Conservation (phyloP, 495 filamentous ascomycete species). For the Penicillium cinerascens region DNA sequence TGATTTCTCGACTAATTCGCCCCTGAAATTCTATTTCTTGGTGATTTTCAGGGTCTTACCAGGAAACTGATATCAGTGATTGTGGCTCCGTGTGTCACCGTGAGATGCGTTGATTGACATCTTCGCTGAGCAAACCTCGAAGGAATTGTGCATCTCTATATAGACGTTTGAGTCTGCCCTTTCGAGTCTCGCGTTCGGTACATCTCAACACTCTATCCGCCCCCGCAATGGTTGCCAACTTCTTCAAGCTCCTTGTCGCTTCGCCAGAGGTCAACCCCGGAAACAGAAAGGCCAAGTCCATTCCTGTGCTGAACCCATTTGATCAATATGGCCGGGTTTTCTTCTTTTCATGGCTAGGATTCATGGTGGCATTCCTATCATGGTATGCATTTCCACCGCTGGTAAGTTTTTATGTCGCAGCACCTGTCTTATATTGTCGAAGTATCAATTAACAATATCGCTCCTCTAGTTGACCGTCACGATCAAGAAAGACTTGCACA, state of each 20-base stretch:
- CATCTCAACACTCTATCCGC: neutral
- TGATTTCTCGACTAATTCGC: conserved; percentile 9
- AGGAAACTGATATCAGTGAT: conserved; percentile 2
- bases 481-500: conserved; percentile 71
- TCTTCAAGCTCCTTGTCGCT: conserved; percentile 25
- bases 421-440: neutral
- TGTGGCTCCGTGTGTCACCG: conserved; percentile 14
- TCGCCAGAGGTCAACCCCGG: conserved; percentile 62
- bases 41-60: neutral
- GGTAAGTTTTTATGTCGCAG: conserved; percentile 44
- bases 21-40: neutral
- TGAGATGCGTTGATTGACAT: neutral
- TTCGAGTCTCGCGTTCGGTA: neutral
- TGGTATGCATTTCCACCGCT: conserved; percentile 83
- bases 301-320: conserved; percentile 77
- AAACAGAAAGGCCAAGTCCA: conserved; percentile 74
- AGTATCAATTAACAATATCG: neutral
- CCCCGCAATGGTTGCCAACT: conserved; percentile 16
- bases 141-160: conserved; percentile 1
- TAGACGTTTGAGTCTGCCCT: conserved; percentile 1
- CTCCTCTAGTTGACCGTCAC: conserved; percentile 62
- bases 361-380: conserved; percentile 93
- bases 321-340: conserved; percentile 85
- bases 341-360: conserved; percentile 92
- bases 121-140: neutral